phyloP scores from a whole-genome alignment of 2,329 filamentous ascomycete species.

The Hortaea sp. region DNA sequence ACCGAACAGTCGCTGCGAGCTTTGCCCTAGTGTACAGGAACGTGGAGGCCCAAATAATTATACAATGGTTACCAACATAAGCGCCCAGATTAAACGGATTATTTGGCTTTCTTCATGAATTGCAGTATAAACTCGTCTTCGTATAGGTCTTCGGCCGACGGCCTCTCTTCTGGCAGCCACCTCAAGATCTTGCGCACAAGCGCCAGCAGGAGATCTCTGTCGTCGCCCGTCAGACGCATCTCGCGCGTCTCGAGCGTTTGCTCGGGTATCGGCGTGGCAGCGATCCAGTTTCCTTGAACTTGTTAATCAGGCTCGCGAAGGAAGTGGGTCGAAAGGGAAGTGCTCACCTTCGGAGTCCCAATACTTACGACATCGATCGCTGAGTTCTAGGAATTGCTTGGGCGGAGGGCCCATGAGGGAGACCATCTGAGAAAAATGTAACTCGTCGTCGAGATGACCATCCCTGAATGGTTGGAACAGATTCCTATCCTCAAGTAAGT shows the following conservation, averaged over 20 bases:
- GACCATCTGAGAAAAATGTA: not conserved
- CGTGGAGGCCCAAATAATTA: too few relatives aligned
- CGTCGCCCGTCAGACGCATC: constrained; percentile 18
- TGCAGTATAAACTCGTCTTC: constrained; percentile 5
- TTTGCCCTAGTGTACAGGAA: too few relatives aligned
- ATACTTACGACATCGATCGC: constrained; percentile 17
- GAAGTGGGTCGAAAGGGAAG: constrained; percentile 12
- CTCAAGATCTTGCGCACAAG: constrained; percentile 29
- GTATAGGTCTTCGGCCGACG: constrained; percentile 13
- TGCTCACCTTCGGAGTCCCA: constrained; percentile 16
- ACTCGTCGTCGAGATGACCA: not conserved
- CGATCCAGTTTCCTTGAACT: constrained; percentile 21
- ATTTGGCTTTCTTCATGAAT: not conserved
- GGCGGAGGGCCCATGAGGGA: constrained; percentile 29
- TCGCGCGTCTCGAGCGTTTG: constrained; percentile 20
- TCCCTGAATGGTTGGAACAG: not conserved
- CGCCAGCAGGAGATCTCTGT: constrained; percentile 23
- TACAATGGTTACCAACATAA: too few relatives aligned
- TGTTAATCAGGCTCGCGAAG: too few relatives aligned
- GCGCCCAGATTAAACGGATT: too few relatives aligned
- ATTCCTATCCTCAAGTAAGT: not conserved
- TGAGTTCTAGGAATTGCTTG: constrained; percentile 24
- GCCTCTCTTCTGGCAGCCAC: constrained; percentile 24
- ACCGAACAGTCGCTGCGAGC: too few relatives aligned
- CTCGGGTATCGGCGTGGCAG: constrained; percentile 21